phyloP scores from a whole-genome alignment of 495 filamentous ascomycete species.

The Penicillium angulare region DNA sequence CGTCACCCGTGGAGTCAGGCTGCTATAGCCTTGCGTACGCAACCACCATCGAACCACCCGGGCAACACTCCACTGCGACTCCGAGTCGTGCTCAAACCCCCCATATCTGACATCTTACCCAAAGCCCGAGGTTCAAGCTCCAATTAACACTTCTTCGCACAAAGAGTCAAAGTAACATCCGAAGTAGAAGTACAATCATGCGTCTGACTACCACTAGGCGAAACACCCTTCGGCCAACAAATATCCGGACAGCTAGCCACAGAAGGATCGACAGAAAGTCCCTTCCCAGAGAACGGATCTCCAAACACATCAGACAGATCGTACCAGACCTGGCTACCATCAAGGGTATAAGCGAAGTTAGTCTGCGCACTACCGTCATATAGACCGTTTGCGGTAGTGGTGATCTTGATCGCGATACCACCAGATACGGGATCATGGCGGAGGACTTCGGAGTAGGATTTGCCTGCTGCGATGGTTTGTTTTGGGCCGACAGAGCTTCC shows the following conservation, averaged over 20 bases:
- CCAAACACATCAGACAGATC: slow-evolving; percentile 57
- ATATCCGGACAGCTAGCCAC: slow-evolving; percentile 44
- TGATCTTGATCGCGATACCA: slow-evolving; percentile 57
- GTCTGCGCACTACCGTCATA: slow-evolving; percentile 53
- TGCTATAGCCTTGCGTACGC: not conserved
- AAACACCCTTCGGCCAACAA: slow-evolving; percentile 48
- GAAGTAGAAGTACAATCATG: slow-evolving; percentile 40
- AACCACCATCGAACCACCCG: not conserved
- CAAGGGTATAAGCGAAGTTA: slow-evolving; percentile 54
- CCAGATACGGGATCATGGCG: slow-evolving; percentile 49
- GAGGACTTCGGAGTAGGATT: slow-evolving; percentile 40
- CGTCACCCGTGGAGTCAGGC: too few relatives aligned
- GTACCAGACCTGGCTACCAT: slow-evolving; percentile 51
- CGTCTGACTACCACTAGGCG: slow-evolving; percentile 52
- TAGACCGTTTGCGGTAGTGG: slow-evolving; percentile 46
- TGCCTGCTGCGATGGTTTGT: slow-evolving; percentile 38
- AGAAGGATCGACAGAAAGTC: slow-evolving; percentile 38
- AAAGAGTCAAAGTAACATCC: slow-evolving; percentile 10
- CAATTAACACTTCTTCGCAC: not conserved
- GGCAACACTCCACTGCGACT: too few relatives aligned
- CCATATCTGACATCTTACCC: too few relatives aligned
- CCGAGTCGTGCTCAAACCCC: too few relatives aligned
- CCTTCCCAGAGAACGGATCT: slow-evolving; percentile 49
- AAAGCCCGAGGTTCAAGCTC: too few relatives aligned
- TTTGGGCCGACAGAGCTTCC: slow-evolving; percentile 41